These are phyloP conservation scores for Plasmodium falciparum DNA, from an alignment of 169 alveolate genomes.

Conservation along the genomic window DNA sequence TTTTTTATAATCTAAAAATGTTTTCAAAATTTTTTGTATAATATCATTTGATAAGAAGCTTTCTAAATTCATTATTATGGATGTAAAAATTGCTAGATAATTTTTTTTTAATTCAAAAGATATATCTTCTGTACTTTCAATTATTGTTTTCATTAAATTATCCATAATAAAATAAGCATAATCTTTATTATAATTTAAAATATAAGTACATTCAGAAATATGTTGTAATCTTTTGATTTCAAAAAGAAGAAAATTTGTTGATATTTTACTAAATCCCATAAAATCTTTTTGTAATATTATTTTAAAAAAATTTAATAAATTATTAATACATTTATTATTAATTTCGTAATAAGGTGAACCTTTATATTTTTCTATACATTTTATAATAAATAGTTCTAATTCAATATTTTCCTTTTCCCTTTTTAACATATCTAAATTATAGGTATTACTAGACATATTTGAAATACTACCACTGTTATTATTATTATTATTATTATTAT, in stretches of 20 bases:
- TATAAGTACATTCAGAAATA: constrained; percentile 35
- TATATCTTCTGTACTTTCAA: neutral
- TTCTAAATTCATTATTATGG: constrained; percentile 23
- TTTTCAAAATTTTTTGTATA: constrained; percentile 24
- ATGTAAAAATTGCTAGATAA: constrained; percentile 52
- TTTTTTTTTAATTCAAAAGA: constrained; percentile 44
- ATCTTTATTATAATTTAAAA: constrained; percentile 58
- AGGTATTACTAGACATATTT: neutral
- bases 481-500: neutral
- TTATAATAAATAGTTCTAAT: constrained; percentile 21
- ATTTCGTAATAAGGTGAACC: constrained; percentile 73
- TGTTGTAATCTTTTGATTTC: constrained; percentile 55
- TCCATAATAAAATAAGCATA: constrained; percentile 66
- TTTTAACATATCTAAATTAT: constrained; percentile 6
- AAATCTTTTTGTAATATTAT: constrained; percentile 36
- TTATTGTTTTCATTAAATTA: constrained; percentile 14
- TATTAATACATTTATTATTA: constrained; percentile 18
- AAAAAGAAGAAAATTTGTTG: constrained; percentile 13
- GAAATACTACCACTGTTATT: neutral
- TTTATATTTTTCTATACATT: constrained; percentile 42
- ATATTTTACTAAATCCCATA: neutral
- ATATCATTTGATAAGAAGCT: constrained; percentile 33
- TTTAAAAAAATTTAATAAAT: constrained; percentile 26
- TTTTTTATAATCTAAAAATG: constrained; percentile 33
- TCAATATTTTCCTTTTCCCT: constrained; percentile 25